phyloP scores from a whole-genome alignment of 2,329 filamentous ascomycete genomes.

The Dactylonectria macrodidyma region DNA sequence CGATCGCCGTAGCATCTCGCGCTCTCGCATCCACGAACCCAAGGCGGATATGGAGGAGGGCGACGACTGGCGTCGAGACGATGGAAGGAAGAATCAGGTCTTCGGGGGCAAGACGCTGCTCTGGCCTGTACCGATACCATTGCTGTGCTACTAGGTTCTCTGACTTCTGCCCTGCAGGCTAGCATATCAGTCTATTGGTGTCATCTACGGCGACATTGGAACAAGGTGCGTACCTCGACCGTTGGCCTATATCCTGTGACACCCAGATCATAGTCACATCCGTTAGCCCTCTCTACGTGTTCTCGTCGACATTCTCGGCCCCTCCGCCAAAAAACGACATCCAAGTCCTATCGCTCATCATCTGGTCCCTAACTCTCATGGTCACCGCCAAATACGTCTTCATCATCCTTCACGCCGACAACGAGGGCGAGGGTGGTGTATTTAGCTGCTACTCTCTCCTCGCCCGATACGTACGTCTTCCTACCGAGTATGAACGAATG shows the following conservation, averaged over 20 bases:
- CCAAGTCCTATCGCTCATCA: conserved; percentile 74
- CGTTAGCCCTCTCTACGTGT: conserved; percentile 74
- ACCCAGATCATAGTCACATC: conserved; percentile 1
- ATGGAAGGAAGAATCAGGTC: conserved; percentile 14
- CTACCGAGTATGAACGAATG: not conserved
- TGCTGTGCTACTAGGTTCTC: conserved; percentile 1
- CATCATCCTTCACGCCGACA: conserved; percentile 74
- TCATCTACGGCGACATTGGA: conserved; percentile 79
- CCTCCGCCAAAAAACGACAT: conserved; percentile 69
- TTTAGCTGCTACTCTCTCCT: conserved; percentile 77
- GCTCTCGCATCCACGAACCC: conserved; percentile 7
- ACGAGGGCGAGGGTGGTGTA: conserved; percentile 78
- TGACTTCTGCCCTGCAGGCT: conserved; percentile 54
- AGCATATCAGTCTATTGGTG: conserved; percentile 74
- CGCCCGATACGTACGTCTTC: conserved; percentile 60
- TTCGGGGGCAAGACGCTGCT: conserved; percentile 8
- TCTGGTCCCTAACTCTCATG: conserved; percentile 77
- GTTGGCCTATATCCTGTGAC: conserved; percentile 1
- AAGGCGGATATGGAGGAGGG: conserved; percentile 8
- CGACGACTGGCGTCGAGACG: conserved; percentile 2
- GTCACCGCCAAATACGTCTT: conserved; percentile 78
- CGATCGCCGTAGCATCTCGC: conserved; percentile 13
- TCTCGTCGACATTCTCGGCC: conserved; percentile 72
- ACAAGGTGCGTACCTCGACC: conserved; percentile 42
- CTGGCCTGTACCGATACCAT: conserved; percentile 3